phyloP scores from a whole-genome alignment of 768 basidiomycete genomes.

The Ramaria sp. region DNA sequence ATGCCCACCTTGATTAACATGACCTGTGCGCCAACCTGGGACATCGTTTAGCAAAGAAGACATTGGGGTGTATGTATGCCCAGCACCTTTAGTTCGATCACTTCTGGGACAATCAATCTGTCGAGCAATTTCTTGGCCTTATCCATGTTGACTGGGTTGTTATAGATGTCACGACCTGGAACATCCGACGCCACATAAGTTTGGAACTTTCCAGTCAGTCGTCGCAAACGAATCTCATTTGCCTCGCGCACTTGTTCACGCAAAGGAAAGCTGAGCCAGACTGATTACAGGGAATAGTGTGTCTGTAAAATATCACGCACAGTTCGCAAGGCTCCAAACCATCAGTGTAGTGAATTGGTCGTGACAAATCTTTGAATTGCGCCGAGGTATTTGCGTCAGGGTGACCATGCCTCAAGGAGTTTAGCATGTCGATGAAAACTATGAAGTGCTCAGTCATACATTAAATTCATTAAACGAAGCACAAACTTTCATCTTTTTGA shows the following conservation, averaged over 20 bases:
- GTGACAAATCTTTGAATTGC: constrained; percentile 46
- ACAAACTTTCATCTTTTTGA: constrained; percentile 68
- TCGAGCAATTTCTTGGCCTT: constrained; percentile 39
- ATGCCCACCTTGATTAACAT: constrained; percentile 59
- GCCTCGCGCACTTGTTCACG: constrained; percentile 62
- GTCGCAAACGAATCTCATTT: constrained; percentile 42
- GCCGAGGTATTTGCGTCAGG: constrained; percentile 33
- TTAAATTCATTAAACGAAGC: neutral
- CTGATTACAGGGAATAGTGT: neutral
- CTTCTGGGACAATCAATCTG: constrained; percentile 40
- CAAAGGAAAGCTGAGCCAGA: constrained; percentile 47
- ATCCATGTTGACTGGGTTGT: constrained; percentile 23
- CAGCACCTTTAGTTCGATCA: constrained; percentile 38
- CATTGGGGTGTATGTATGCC: constrained; percentile 30
- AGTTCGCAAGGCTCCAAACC: constrained; percentile 76
- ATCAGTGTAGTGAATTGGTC: constrained; percentile 53
- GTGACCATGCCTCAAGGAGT: constrained; percentile 73
- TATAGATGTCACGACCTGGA: constrained; percentile 35
- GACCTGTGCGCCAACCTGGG: constrained; percentile 71
- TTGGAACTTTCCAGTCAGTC: constrained; percentile 28
- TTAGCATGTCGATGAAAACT: constrained; percentile 79
- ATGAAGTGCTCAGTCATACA: neutral
- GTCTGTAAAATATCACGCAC: constrained; percentile 26
- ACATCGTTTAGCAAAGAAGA: neutral
- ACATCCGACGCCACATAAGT: constrained; percentile 36